These are phyloP conservation scores for Tetradesmus lagerheimii DNA, from an alignment of 139 green algal genomes.

Conservation along the genomic window DNA sequence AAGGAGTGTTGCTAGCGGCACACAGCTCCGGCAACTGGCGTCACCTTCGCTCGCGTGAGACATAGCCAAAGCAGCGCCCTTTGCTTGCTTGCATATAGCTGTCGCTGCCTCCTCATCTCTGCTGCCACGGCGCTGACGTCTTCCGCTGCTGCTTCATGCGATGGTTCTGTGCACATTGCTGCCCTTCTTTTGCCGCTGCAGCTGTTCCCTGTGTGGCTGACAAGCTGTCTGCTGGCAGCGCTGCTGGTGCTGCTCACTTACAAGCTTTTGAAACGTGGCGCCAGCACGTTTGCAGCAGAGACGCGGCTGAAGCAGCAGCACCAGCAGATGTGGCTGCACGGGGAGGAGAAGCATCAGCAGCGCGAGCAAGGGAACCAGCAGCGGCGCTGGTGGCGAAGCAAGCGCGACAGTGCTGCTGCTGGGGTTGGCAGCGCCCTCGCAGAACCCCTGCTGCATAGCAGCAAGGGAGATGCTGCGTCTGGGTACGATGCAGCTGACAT, in stretches of 20 bases:
- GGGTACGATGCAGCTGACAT: background rate
- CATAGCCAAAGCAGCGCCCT: too few species aligned
- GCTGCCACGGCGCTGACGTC: background rate
- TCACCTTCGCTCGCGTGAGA: too few species aligned
- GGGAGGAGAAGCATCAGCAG: conserved; percentile 22
- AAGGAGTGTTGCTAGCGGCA: too few species aligned
- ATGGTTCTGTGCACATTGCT: background rate
- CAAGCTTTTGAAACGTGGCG: conserved; percentile 52
- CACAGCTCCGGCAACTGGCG: background rate
- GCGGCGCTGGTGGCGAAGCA: background rate
- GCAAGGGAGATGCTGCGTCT: background rate
- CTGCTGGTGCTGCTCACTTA: conserved; percentile 54
- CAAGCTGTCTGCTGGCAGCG: conserved; percentile 54
- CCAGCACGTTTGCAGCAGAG: conserved; percentile 26
- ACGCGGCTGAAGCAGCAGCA: background rate
- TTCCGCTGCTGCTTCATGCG: background rate
- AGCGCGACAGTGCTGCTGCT: background rate
- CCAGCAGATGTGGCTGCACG: background rate
- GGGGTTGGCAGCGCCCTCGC: background rate
- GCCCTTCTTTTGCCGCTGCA: conserved; percentile 32
- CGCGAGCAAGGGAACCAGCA: background rate
- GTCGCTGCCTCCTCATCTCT: background rate
- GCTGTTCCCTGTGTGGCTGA: conserved; percentile 66
- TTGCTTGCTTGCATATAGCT: background rate
- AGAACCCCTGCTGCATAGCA: background rate